Evolutionary conservation across 139 green algal species (phyloP), one percentile per base, ranked within the genome.

Genomic region (Desmodesmus armatus): DNA sequence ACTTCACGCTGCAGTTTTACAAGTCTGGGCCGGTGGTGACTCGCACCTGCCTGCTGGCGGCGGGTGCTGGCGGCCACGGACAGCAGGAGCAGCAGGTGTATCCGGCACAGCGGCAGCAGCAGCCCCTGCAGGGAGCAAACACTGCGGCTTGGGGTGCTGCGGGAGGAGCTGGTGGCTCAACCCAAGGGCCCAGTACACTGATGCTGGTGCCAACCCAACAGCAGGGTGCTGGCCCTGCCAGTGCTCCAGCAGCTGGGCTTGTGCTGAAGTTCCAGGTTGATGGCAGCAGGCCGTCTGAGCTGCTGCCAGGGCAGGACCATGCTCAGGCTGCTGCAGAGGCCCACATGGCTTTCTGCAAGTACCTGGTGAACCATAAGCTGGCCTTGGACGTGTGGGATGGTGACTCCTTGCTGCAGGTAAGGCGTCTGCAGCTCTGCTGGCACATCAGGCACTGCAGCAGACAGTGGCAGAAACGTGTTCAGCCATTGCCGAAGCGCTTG

Each of bases 1-100:
- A 95, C 90, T 92, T 95, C 85, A 95, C 90, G 9, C 92, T 91
- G 85, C 90, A 94, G 88, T 93, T 94, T 74, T 94, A 91, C 86
- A 71, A 92, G 78, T 93, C 91, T 88, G 83, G 86, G 41, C 87
- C 89, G 62, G 77, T 83, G 2, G 77, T 69, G 15, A 89, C 83
- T n/a, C 33, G 71, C 40, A 69, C 75, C 23, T 63, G 49, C 79
- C 27, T 78, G n/a, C 37, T 79, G 15, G n/a, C 29, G 9, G 33
- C 66, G 37, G 55, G 35, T 1, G 17, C 27, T 9, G 23, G 71
- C 77, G 85, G 58, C 51, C 58, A 69, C n/a, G 5, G 11, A 25
- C 27, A 71, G 49, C 74, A 55, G 74, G 21, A 47, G 40, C 58
- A 63, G 53, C 47, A 55, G 75, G 7, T 62, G 40, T 3, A 13